Conservation (phyloP, 345 rosid species). For the Diplotaxis tenuifolia region DNA sequence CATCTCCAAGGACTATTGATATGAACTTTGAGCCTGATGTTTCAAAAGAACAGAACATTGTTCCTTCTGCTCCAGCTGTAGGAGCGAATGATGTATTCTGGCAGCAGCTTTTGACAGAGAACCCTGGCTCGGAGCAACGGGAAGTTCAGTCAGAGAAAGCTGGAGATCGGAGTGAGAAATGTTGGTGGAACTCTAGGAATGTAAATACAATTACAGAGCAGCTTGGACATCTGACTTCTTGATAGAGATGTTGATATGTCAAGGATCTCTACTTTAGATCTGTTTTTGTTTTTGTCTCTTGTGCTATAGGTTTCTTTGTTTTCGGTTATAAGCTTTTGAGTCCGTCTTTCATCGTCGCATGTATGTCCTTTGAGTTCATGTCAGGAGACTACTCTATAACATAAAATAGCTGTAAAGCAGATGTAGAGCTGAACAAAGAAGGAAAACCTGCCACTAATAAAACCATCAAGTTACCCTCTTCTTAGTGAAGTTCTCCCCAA, state of each 20-base stretch:
- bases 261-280: slow-evolving; percentile 3
- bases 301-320: slow-evolving; percentile 16
- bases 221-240: slow-evolving; percentile 78
- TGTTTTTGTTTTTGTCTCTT: slow-evolving; percentile 12
- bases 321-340: background rate
- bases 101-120: slow-evolving; percentile 96
- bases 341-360: slow-evolving; percentile 4
- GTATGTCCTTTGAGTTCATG: slow-evolving; percentile 1
- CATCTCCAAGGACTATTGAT: slow-evolving; percentile 48
- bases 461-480: too few relatives aligned
- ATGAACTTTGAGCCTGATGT: slow-evolving; percentile 77
- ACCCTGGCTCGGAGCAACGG: slow-evolving; percentile 73
- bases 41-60: slow-evolving; percentile 29
- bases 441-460: too few relatives aligned
- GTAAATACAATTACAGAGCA: slow-evolving; percentile 81
- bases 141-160: slow-evolving; percentile 66
- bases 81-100: slow-evolving; percentile 95
- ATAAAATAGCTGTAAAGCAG: background rate
- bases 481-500: too few relatives aligned
- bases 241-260: slow-evolving; percentile 47
- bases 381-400: background rate
- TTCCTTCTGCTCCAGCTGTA: slow-evolving; percentile 31
- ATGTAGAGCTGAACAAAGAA: too few relatives aligned
- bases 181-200: slow-evolving; percentile 64
- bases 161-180: slow-evolving; percentile 36